These are phyloP conservation scores for Xerocomus amazonicus DNA, from an alignment of 1,284 basidiomycete genomes.

Conservation along the genomic window DNA sequence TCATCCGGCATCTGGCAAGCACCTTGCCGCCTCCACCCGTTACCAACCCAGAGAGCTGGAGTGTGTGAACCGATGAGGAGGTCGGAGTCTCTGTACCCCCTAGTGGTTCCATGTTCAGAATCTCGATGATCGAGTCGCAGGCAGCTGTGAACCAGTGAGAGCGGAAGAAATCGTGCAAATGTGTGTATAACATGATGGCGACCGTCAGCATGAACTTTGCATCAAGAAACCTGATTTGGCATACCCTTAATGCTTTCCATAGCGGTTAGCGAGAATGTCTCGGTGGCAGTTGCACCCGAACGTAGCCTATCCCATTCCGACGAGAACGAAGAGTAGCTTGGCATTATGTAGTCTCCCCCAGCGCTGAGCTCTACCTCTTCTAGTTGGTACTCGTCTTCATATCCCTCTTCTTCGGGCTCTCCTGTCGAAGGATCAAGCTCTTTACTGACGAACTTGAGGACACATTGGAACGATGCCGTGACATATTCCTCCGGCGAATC, in stretches of 20 bases:
- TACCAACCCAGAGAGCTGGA: conserved; percentile 89
- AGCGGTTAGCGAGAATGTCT: conserved; percentile 91
- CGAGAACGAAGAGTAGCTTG: conserved; percentile 87
- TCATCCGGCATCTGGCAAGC: conserved; percentile 93
- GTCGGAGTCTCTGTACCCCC: conserved; percentile 84
- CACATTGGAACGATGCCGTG: conserved; percentile 84
- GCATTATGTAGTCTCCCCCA: conserved; percentile 90
- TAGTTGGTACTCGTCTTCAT: conserved; percentile 97
- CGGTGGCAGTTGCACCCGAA: conserved; percentile 72
- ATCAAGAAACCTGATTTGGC: conserved; percentile 26
- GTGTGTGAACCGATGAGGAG: conserved; percentile 87
- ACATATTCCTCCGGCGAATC: conserved; percentile 75
- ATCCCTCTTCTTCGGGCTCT: conserved; percentile 96
- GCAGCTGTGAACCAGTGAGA: conserved; percentile 55
- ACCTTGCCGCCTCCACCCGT: conserved; percentile 91
- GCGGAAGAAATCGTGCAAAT: conserved; percentile 14
- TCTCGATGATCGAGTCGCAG: conserved; percentile 89
- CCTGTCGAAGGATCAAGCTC: conserved; percentile 97
- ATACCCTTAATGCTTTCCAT: conserved; percentile 92
- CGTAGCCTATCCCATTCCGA: conserved; percentile 94
- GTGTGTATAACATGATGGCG: no score
- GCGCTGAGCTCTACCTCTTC: conserved; percentile 94
- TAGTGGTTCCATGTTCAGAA: conserved; percentile 95
- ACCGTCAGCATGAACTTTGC: conserved; percentile 6
- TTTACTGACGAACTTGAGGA: conserved; percentile 96